phyloP scores from a whole-genome alignment of 1,284 basidiomycete species.

The Thelephora terrestris region DNA sequence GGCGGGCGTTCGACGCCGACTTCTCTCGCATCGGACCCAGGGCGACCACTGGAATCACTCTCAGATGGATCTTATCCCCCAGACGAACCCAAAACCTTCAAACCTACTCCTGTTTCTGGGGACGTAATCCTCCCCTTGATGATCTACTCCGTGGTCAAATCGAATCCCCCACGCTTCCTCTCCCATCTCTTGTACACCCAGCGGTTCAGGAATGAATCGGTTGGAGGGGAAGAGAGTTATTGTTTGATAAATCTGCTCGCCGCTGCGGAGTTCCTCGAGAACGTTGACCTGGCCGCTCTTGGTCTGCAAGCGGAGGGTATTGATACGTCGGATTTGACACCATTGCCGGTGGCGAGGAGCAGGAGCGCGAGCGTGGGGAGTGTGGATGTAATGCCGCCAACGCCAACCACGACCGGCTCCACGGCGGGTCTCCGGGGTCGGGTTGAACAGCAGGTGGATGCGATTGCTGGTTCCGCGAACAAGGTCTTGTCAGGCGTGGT shows the following conservation, averaged over 20 bases:
- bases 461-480: slow-evolving; percentile 74
- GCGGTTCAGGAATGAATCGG: slow-evolving; percentile 67
- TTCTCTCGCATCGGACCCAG: too few relatives aligned
- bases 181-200: slow-evolving; percentile 84
- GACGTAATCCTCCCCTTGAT: slow-evolving; percentile 83
- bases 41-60: too few relatives aligned
- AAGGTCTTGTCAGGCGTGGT: slow-evolving; percentile 81
- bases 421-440: slow-evolving; percentile 48
- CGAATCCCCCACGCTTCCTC: slow-evolving; percentile 77
- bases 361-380: neutral
- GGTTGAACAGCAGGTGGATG: slow-evolving; percentile 76
- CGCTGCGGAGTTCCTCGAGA: slow-evolving; percentile 88
- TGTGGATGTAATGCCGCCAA: neutral
- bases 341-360: slow-evolving; percentile 47
- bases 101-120: slow-evolving; percentile 46
- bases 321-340: slow-evolving; percentile 67
- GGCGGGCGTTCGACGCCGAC: too few relatives aligned
- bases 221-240: slow-evolving; percentile 80
- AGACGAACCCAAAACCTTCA: neutral
- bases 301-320: slow-evolving; percentile 60
- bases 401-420: neutral
- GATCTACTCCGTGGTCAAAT: slow-evolving; percentile 85
- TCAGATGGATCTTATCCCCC: too few relatives aligned
- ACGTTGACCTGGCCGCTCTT: slow-evolving; percentile 77
- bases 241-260: slow-evolving; percentile 91